phyloP scores from a whole-genome alignment of 768 basidiomycete genomes.

The Mycena alexandri region DNA sequence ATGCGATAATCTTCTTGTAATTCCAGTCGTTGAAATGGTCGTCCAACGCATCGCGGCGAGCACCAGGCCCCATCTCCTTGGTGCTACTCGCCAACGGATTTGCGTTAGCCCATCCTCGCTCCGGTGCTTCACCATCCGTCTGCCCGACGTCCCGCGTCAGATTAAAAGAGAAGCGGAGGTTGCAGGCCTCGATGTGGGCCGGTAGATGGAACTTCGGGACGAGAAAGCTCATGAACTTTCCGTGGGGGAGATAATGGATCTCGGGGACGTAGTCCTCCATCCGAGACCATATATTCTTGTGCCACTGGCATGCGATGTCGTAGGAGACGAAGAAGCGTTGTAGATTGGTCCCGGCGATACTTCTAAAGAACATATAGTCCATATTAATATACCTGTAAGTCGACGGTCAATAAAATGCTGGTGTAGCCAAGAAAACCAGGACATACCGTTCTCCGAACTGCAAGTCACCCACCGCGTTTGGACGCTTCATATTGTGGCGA shows the following conservation, averaged over 20 bases:
- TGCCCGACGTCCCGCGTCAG: slow-evolving; percentile 38
- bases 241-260: slow-evolving; percentile 21
- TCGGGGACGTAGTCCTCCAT: slow-evolving; percentile 36
- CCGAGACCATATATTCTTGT: slow-evolving; percentile 35
- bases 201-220: slow-evolving; percentile 50
- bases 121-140: slow-evolving; percentile 48
- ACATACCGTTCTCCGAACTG: not conserved
- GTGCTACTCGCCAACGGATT: slow-evolving; percentile 51
- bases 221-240: slow-evolving; percentile 10
- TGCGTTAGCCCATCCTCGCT: slow-evolving; percentile 48
- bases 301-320: slow-evolving; percentile 43
- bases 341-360: slow-evolving; percentile 26
- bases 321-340: slow-evolving; percentile 39
- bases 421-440: not conserved
- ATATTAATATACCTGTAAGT: slow-evolving; percentile 21
- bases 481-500: slow-evolving; percentile 28
- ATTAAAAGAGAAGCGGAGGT: slow-evolving; percentile 47
- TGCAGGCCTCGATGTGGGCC: slow-evolving; percentile 43
- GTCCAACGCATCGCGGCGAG: slow-evolving; percentile 4
- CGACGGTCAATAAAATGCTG: too few relatives aligned
- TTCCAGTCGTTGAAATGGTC: too few relatives aligned
- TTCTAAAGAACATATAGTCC: slow-evolving; percentile 39
- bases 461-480: not conserved
- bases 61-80: slow-evolving; percentile 49
- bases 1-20: not conserved